Base-by-base conservation (phyloP, 2,329 filamentous ascomycete species). In the Nothophoma quercina region DNA sequence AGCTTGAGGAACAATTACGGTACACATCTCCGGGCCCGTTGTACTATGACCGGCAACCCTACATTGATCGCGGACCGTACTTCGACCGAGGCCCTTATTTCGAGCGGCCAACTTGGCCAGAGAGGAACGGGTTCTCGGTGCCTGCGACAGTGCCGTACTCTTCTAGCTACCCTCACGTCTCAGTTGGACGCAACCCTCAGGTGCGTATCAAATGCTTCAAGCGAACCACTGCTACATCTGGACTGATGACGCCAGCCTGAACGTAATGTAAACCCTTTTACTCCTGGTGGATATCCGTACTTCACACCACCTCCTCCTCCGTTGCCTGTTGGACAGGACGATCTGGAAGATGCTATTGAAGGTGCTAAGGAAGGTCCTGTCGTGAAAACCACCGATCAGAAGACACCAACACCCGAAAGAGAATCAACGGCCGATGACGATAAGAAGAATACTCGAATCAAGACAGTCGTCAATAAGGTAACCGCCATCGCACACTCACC, bases 391-490 rank as follows among this genome's bases (percentile, higher is more conserved):
- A 32, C 29, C 16, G 26, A 34, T 30, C 32, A 36, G 2, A 26
- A 26, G 12, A 12, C 25, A 12, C 7, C 12, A 7, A 12, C 25
- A 26, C 7, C 25, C 25, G 25, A 36, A 21, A 10, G 30, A 33
- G 26, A 34, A 19, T 6, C 9, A 22, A 19, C 12, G 28, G 25
- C 15, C 13, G 33, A 36, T 2, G 19, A 25, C 13, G 19, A 16
- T 5, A 32, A 28, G n/a, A 25, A 51, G 16, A 32, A 7, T 9
- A 45, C 23, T 5, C 43, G 43, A 8, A 47, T 47, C 22, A 30
- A 43, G 16, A 45, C 32, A 16, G 35, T 33, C n/a, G 43, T 39
- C 9, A 43, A 40, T n/a, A 45, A 45, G 18, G 40, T 26, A 19
- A 34, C n/a, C n/a, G n/a, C n/a, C n/a, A n/a, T n/a, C n/a, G n/a